Conservation (phyloP, 768 basidiomycete species). For the Psilocybe sp. region DNA sequence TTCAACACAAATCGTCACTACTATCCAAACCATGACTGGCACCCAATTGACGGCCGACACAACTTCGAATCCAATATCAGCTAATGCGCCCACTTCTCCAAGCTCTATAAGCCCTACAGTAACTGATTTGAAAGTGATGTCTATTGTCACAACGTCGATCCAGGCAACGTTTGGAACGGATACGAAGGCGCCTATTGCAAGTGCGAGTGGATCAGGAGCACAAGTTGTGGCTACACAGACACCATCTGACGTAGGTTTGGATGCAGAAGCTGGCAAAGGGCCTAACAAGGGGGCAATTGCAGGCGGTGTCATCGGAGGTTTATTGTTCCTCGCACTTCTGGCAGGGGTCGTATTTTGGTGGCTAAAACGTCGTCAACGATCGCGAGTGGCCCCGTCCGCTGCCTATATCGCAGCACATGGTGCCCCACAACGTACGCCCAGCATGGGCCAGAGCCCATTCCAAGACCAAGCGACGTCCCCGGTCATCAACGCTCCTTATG, state of each 20-base stretch:
- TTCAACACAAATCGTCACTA: too few species aligned
- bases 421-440: slow-evolving; percentile 8
- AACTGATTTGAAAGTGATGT: not conserved
- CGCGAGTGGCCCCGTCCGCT: slow-evolving; percentile 13
- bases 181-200: not conserved
- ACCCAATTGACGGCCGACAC: not conserved
- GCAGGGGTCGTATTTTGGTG: slow-evolving; percentile 18
- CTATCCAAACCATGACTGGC: not conserved
- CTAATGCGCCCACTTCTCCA: not conserved
- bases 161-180: not conserved
- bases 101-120: not conserved
- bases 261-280: slow-evolving; percentile 2
- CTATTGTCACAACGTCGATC: not conserved
- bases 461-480: slow-evolving; percentile 4
- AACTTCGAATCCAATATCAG: not conserved
- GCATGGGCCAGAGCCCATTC: slow-evolving; percentile 10
- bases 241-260: not conserved
- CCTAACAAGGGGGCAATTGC: slow-evolving; percentile 40
- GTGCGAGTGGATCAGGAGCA: not conserved
- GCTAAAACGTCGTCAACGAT: slow-evolving; percentile 8
- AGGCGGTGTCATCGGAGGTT: slow-evolving; percentile 44
- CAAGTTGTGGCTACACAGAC: not conserved
- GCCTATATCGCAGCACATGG: slow-evolving; percentile 16
- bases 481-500: not conserved
- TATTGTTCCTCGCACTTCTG: slow-evolving; percentile 30